Percentiles rank a stretch among this genome's conserved stretches.
Conservation (phyloP, 2,329 filamentous ascomycete species). For the Phialophora tarda region DNA sequence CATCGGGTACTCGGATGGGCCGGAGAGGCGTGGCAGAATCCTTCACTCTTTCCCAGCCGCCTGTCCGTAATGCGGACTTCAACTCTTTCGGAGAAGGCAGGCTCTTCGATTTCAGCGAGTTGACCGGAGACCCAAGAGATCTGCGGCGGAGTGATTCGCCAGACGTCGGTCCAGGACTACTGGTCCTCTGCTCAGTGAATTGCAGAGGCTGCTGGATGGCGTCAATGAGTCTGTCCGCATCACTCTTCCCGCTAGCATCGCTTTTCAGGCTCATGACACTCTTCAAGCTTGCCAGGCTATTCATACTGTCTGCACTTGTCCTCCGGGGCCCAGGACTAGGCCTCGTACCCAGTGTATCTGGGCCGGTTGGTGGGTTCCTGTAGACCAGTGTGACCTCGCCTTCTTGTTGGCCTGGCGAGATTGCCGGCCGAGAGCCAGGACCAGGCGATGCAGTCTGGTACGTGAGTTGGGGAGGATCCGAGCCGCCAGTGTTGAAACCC, state of each 20-base stretch:
- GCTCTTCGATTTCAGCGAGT: constrained; percentile 25
- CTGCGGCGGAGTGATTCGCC: constrained; percentile 5
- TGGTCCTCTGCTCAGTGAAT: constrained; percentile 17
- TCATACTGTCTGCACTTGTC: constrained; percentile 44
- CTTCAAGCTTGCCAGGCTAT: constrained; percentile 45
- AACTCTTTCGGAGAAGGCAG: constrained; percentile 15
- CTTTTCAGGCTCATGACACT: constrained; percentile 40
- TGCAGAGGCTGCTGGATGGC: constrained; percentile 49
- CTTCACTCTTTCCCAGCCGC: constrained; percentile 43
- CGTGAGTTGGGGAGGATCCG: constrained; percentile 34
- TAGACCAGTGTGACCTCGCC: constrained; percentile 49
- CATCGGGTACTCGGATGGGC: constrained; percentile 43
- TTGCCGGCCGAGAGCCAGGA: not conserved
- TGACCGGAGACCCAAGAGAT: constrained; percentile 3
- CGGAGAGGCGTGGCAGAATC: constrained; percentile 46
- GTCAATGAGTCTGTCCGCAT: constrained; percentile 51
- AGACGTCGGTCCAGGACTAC: not conserved
- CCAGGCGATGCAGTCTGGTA: not conserved
- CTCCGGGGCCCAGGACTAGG: constrained; percentile 37
- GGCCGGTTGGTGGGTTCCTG: constrained; percentile 37
- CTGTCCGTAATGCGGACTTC: constrained; percentile 19
- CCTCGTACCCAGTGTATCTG: constrained; percentile 20
- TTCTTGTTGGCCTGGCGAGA: constrained; percentile 37
- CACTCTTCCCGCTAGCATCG: constrained; percentile 42
- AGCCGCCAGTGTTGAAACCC: constrained; percentile 69